Evolutionary conservation across 2,329 filamentous ascomycete species (phyloP), one percentile per base, ranked within the genome.

Genomic region (Pseudogymnoascus sp.): DNA sequence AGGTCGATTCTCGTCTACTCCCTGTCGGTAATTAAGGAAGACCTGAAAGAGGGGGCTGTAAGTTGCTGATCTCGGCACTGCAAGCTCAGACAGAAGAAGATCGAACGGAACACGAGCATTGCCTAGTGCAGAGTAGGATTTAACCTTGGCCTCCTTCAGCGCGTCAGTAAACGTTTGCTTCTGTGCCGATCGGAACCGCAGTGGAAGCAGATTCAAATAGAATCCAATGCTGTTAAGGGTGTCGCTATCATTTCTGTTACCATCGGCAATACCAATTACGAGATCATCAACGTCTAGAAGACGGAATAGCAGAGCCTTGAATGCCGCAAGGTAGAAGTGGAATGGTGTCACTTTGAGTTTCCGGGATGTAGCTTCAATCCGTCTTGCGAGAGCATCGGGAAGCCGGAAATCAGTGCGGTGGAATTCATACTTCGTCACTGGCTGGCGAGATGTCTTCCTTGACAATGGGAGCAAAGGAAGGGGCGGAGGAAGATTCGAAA

Each of bases 61-160:
- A 0, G 70, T 63, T 0, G 74, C 61, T 0, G 78, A 77, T 1
- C 79, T 70, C 0, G 72, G 65, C 0, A 78, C 72, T 2, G 72
- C 68, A 1, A 84, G 69, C 27, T 79, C 70, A 0, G 76, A 67
- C 0, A 84, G 69, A 0, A 85, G 64, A 0, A 78, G 70, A 45
- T 82, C 77, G 60, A 82, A 80, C 0, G 82, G 82, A 3, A 83
- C 60, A 0, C 64, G 39, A 0, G 80, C 79, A 65, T 81, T 69
- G 0, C 63, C 65, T 0, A 83, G 69, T 0, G 77, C 80, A 0
- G 55, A 61, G 21, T 77, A 72, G 18, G 69, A 64, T 61, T 68
- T 67, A 0, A 67, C 60, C 0, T 71, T 65, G 1, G 72, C 63
- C n/a, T 64, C 64, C 27, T 55, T 59, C 9, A 67, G 15, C 13